Base-by-base conservation (phyloP, 306 rosid species). In the Argentina anserina region DNA sequence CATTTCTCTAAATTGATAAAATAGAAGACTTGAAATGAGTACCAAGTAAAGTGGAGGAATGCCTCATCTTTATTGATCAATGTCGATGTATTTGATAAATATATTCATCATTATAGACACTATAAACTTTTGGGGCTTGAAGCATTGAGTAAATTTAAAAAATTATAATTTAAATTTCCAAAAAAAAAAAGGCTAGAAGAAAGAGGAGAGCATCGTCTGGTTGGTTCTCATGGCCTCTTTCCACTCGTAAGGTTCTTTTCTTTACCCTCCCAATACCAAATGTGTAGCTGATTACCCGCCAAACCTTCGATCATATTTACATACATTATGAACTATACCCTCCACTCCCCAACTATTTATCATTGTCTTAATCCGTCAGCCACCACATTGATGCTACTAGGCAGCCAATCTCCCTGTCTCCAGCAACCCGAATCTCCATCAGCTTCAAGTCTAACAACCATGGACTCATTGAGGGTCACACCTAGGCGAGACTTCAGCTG, bases 361-460 rank as follows among this genome's bases (percentile, higher is more conserved):
- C 58, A 45, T 45, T 23, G 67, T 42, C 67, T 55, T 45, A 45
- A 55, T 64, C 84, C 78, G 41, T 72, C 90, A 9, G 47, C 75
- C 65, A 46, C 81, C 78, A 95, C 84, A 75, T 83, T 80, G 78
- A 92, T 89, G 37, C 77, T 49, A 61, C 79, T 71, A 2, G 96
- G 97, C 11, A 95, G 87, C 85, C 77, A 80, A 37, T 91, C 90
- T 43, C 83, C 87, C 0, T 56, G 43, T 76, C 85, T 78, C 50
- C 78, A 76, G 67, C 74, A 26, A 66, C 86, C 86, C 3, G 84
- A 80, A 71, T 76, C 84, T 26, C 81, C 82, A 0, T 92, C 92
- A 0, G 76, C 71, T 85, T 95, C 99, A 0, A 95, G 97, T 83
- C 88, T 79, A 34, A 88, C 86, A 25, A 88, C 82, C 47, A 86